Conservation (phyloP, 129 eudicot genomes). For the Apium graveolens region DNA sequence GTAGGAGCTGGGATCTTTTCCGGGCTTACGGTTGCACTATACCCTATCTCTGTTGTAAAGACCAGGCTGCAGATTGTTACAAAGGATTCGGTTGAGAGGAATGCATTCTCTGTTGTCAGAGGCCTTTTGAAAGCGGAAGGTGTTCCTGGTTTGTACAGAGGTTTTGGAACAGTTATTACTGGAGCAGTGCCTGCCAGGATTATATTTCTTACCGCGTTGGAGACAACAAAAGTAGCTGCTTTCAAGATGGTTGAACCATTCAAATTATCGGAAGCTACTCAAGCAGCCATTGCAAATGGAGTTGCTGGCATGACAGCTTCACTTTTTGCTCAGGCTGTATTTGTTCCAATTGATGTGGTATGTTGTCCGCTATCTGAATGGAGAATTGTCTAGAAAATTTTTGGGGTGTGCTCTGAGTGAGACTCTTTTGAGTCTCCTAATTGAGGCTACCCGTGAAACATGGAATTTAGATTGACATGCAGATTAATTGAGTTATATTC, state of each 20-base stretch:
- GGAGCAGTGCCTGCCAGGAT: slow-evolving; percentile 92
- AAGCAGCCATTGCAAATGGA: slow-evolving; percentile 96
- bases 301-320: slow-evolving; percentile 90
- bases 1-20: slow-evolving; percentile 95
- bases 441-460: neutral
- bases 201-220: slow-evolving; percentile 81
- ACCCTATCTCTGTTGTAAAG: slow-evolving; percentile 92
- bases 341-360: slow-evolving; percentile 98
- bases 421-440: neutral
- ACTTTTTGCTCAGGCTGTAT: slow-evolving; percentile 73
- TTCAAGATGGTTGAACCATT: slow-evolving; percentile 71
- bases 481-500: neutral
- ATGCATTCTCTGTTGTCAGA: slow-evolving; percentile 65
- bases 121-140: slow-evolving; percentile 82
- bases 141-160: slow-evolving; percentile 86
- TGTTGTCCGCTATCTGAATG: slow-evolving; percentile 13
- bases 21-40: slow-evolving; percentile 79
- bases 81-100: slow-evolving; percentile 60
- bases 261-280: slow-evolving; percentile 71
- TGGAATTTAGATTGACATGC: neutral
- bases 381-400: neutral
- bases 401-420: neutral
- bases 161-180: slow-evolving; percentile 89
- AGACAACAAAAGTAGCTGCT: slow-evolving; percentile 87
- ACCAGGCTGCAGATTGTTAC: slow-evolving; percentile 92